Evolutionary conservation across 306 rosid species (phyloP), one percentile per base, ranked within the genome.

Genomic region (Morella rubra): DNA sequence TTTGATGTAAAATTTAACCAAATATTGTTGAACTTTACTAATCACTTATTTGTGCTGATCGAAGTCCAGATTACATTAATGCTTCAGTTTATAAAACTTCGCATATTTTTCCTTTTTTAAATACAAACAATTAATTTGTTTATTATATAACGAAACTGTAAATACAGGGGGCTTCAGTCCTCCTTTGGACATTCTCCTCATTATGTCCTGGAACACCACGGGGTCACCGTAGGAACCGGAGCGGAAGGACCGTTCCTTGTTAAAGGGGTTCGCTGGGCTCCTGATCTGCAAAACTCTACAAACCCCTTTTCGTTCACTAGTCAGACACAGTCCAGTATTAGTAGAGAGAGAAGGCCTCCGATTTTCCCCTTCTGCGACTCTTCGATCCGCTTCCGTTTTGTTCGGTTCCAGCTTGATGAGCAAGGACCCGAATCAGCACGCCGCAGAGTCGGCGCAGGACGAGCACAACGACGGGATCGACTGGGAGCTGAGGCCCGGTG

Each of bases 401-500:
- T 20, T 7, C 62, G 10, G 37, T 60, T 60, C 18, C 16, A 6
- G 18, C 32, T 16, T 55, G 86, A 75, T 55, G 79, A 78, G 64
- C 73, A 84, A 51, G 69, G 74, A 67, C 60, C 32, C 83, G 9
- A 62, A 9, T 44, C 71, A 22, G 50, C 44, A 64, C 37, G 50
- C 19, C 7, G 44, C 77, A 12, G 22, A 40, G 22, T 32, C 77
- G 27, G 19, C 6, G 13, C 77, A 22, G 47, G 46, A 52, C 70
- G 81, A 76, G 16, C 76, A 79, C 68, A 71, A 64, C 32, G 69
- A 44, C 6, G 78, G 53, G 7, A 13, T 78, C 77, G 88, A 70
- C 8, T 79, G 81, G 81, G 88, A 76, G 81, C 53, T 77, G 81
- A 77, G 84, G 73, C 88, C 88, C 22, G 68, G 86, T 14, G 86